Percentiles rank a stretch among this genome's conserved stretches.
phyloP scores from a whole-genome alignment of 108 stramenopile genomes.

The Cyclotella distinguenda region DNA sequence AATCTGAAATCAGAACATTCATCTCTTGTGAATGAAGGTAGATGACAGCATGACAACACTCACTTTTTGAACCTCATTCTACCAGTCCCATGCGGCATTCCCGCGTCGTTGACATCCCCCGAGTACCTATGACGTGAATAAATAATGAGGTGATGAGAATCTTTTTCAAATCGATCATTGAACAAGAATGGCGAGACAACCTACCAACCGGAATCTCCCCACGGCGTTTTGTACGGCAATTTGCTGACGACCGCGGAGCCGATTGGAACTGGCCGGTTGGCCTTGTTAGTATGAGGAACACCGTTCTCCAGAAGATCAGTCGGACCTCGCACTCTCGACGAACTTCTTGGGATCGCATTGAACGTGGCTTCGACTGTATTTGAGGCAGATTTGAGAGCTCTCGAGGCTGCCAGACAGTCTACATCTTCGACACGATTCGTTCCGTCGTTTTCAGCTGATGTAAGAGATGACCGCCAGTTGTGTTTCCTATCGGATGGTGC shows the following conservation, averaged over 20 bases:
- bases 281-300: not conserved
- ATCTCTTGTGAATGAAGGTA: too few relatives aligned
- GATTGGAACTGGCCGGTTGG: not conserved
- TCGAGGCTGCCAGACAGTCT: not conserved
- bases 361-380: not conserved
- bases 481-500: slow-evolving; percentile 7
- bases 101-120: slow-evolving; percentile 5
- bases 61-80: slow-evolving; percentile 10
- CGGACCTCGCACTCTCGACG: too few relatives aligned
- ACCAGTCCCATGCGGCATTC: slow-evolving; percentile 6
- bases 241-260: not conserved
- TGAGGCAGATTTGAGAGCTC: not conserved
- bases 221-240: slow-evolving; percentile 5
- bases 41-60: too few relatives aligned
- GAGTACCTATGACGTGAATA: not conserved
- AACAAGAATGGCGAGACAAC: not conserved
- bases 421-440: not conserved
- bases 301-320: not conserved
- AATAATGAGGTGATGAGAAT: not conserved
- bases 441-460: not conserved
- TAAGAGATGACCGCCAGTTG: not conserved
- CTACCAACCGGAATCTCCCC: slow-evolving; percentile 13
- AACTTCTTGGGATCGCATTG: not conserved
- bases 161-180: too few relatives aligned
- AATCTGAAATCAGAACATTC: too few relatives aligned